These are phyloP conservation scores for Lomentospora prolificans DNA, from an alignment of 2,329 filamentous ascomycete species.

Conservation along the genomic window DNA sequence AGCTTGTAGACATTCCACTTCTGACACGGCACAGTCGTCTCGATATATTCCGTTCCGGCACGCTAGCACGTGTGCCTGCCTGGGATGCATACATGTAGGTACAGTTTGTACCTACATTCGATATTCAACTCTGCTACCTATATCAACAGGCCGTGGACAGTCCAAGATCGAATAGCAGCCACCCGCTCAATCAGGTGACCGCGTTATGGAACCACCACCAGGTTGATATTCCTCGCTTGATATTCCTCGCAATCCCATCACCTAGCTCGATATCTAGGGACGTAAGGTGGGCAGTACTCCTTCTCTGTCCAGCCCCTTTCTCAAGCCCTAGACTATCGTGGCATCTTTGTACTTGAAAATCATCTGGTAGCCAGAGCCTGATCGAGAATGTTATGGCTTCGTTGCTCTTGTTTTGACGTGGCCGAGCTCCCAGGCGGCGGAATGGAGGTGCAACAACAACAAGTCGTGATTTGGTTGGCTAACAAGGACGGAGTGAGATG, in stretches of 20 bases:
- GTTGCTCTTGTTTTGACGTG: not conserved
- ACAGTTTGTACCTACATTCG: conserved; percentile 5
- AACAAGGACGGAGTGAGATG: not conserved
- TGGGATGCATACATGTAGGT: conserved; percentile 7
- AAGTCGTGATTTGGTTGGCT: not conserved
- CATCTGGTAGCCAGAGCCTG: no score
- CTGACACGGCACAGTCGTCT: not conserved
- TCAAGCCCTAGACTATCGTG: no score
- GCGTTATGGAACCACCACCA: no score
- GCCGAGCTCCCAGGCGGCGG: not conserved
- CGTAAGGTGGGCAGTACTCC: no score
- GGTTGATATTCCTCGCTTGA: no score
- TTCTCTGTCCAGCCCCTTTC: no score
- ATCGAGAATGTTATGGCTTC: no score
- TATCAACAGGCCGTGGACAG: not conserved
- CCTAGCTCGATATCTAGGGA: no score
- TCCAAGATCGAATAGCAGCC: not conserved
- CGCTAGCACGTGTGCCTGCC: not conserved
- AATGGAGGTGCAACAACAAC: not conserved
- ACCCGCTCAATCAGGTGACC: not conserved
- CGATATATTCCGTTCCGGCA: not conserved
- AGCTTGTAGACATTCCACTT: not conserved
- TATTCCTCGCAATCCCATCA: no score
- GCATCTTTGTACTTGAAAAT: no score
- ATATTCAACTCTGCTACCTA: not conserved